A percentile compares a stretch with the other conserved stretches of the same genome.
phyloP scores from a whole-genome alignment of 495 filamentous ascomycete species.

The Beverwykella pulmonaria region DNA sequence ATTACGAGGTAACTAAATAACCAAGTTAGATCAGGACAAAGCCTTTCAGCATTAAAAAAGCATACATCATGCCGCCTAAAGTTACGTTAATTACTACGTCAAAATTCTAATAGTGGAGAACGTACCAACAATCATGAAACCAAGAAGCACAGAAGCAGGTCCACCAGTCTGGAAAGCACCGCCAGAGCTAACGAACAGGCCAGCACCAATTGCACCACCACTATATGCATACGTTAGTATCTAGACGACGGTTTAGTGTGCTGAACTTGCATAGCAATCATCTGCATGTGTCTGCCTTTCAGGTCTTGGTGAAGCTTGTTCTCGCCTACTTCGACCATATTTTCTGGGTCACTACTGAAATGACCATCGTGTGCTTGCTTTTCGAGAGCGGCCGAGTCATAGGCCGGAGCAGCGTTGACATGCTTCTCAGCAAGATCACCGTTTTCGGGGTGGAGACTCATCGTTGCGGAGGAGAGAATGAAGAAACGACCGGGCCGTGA shows the following conservation, averaged over 20 bases:
- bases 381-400: not conserved
- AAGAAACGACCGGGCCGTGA: slow-evolving; percentile 8
- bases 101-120: slow-evolving; percentile 14
- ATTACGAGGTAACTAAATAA: slow-evolving; percentile 39
- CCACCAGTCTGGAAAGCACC: slow-evolving; percentile 55
- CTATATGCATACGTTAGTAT: slow-evolving; percentile 10
- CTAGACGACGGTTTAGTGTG: slow-evolving; percentile 11
- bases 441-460: slow-evolving; percentile 9
- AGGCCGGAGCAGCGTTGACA: slow-evolving; percentile 7
- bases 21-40: slow-evolving; percentile 14
- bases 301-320: slow-evolving; percentile 39
- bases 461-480: slow-evolving; percentile 10
- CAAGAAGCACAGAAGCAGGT: slow-evolving; percentile 55
- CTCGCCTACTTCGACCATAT: slow-evolving; percentile 3
- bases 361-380: not conserved
- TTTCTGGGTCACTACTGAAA: slow-evolving; percentile 10
- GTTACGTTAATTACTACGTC: slow-evolving; percentile 8
- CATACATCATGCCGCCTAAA: slow-evolving; percentile 19
- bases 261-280: slow-evolving; percentile 51
- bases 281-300: slow-evolving; percentile 55
- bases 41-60: slow-evolving; percentile 39
- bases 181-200: slow-evolving; percentile 61
- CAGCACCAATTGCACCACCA: slow-evolving; percentile 60
- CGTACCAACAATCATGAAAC: slow-evolving; percentile 43
- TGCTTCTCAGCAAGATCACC: slow-evolving; percentile 15